Conservation (phyloP, 2,329 filamentous ascomycete species). For the Bipolaris zeicola region DNA sequence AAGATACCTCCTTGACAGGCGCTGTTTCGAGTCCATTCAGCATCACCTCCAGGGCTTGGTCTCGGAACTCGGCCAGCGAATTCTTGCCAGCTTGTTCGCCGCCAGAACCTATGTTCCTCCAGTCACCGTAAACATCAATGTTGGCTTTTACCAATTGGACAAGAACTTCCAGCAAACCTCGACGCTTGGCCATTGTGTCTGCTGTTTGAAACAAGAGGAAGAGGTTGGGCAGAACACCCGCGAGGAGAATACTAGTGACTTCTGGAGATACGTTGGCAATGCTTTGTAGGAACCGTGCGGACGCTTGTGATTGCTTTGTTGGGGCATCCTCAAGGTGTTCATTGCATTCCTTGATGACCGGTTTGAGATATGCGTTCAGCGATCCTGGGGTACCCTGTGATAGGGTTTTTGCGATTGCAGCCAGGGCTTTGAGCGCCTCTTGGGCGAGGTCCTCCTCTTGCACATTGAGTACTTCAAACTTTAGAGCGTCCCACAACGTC, state of each 20-base stretch:
- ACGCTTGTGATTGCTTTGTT: constrained; percentile 69
- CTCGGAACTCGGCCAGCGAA: constrained; percentile 48
- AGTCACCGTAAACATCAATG: constrained; percentile 61
- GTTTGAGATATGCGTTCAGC: constrained; percentile 61
- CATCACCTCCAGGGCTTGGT: constrained; percentile 51
- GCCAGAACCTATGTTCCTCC: constrained; percentile 53
- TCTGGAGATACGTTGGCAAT: constrained; percentile 61
- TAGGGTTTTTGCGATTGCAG: constrained; percentile 61
- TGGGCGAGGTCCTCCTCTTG: constrained; percentile 69
- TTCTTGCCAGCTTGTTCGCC: constrained; percentile 41
- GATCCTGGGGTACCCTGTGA: constrained; percentile 56
- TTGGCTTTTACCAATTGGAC: constrained; percentile 64
- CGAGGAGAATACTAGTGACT: constrained; percentile 61
- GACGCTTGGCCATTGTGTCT: constrained; percentile 65
- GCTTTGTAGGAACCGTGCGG: constrained; percentile 64
- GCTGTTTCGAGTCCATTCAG: constrained; percentile 52
- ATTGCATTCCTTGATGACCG: constrained; percentile 69
- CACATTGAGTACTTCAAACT: constrained; percentile 70
- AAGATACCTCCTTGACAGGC: constrained; percentile 57
- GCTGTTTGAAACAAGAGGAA: constrained; percentile 66
- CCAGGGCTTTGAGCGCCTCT: constrained; percentile 61
- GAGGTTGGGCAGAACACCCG: constrained; percentile 62
- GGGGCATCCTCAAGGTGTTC: constrained; percentile 71
- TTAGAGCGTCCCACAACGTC: constrained; percentile 70
- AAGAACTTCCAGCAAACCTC: constrained; percentile 66